Evolutionary conservation across 2,329 filamentous ascomycete genomes (phyloP).

Genomic region (Didymella pomorum): DNA sequence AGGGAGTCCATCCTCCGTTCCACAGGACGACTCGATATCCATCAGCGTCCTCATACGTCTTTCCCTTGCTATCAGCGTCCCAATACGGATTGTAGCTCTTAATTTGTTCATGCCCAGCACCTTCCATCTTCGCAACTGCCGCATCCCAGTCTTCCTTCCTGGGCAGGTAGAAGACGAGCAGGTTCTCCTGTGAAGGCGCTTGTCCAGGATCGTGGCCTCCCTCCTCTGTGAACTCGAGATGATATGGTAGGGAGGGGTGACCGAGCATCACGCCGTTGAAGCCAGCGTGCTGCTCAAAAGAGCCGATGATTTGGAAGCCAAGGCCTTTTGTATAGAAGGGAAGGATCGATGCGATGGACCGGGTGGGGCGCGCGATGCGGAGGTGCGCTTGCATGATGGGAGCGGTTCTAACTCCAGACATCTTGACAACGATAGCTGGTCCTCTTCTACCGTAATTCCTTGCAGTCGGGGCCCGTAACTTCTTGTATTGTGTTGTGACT

Average conservation of each 20-base stretch:
- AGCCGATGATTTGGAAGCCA: conserved; percentile 48
- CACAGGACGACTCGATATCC: conserved; percentile 57
- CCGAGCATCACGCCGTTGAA: conserved; percentile 57
- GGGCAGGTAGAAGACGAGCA: conserved; percentile 56
- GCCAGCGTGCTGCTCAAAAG: conserved; percentile 50
- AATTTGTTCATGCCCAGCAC: conserved; percentile 48
- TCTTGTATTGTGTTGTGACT: too few species aligned
- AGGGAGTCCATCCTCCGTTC: conserved; percentile 33
- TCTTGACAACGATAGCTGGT: too few species aligned
- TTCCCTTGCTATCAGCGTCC: conserved; percentile 51
- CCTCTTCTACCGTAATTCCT: too few species aligned
- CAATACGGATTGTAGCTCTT: conserved; percentile 56
- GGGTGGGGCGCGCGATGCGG: conserved; percentile 55
- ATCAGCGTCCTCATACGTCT: conserved; percentile 57
- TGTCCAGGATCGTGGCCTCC: conserved; percentile 47
- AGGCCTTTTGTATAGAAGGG: conserved; percentile 56
- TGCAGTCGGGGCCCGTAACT: too few species aligned
- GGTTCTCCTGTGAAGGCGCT: conserved; percentile 55
- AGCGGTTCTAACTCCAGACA: background rate
- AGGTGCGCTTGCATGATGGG: conserved; percentile 32
- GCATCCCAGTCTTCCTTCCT: conserved; percentile 38
- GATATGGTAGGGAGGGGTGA: conserved; percentile 49
- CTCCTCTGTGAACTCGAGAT: conserved; percentile 56
- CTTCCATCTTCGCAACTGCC: conserved; percentile 49
- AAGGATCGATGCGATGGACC: conserved; percentile 50